These are phyloP conservation scores for Starmerella asiatica DNA, from an alignment of 805 yeast genomes.

Conservation along the genomic window DNA sequence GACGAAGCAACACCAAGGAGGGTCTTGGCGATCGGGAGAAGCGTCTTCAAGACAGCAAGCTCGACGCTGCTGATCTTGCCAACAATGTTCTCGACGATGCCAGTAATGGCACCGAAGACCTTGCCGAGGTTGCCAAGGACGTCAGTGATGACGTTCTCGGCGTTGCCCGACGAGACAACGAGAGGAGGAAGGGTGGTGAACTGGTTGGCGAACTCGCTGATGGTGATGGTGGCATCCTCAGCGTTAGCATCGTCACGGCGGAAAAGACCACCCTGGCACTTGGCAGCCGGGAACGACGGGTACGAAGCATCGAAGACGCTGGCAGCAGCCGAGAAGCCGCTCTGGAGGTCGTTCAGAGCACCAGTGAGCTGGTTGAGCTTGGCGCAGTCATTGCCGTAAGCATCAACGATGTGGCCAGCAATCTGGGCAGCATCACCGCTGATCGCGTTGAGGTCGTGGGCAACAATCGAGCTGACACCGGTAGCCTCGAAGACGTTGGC, in stretches of 20 bases:
- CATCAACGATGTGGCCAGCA: conserved; percentile 14
- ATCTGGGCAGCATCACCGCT: conserved; percentile 17
- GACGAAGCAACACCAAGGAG: not conserved
- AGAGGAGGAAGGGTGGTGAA: not conserved
- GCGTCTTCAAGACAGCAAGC: not conserved
- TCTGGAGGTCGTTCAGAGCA: conserved; percentile 9
- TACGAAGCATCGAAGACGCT: conserved; percentile 13
- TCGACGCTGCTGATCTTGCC: not conserved
- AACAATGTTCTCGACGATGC: conserved; percentile 14
- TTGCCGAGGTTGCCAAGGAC: not conserved
- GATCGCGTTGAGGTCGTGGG: conserved; percentile 19
- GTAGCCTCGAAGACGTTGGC: conserved; percentile 20
- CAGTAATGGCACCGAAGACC: conserved; percentile 16
- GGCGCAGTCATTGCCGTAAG: conserved; percentile 11
- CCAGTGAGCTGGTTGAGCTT: conserved; percentile 12
- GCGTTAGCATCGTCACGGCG: too few species aligned
- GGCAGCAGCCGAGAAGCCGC: conserved; percentile 15
- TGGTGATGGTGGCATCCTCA: not conserved
- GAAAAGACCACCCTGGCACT: not conserved
- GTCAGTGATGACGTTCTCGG: not conserved
- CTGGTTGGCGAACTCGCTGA: not conserved
- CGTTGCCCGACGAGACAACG: not conserved
- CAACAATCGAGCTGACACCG: conserved; percentile 19
- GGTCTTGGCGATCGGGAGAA: too few species aligned
- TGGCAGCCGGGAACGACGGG: conserved; percentile 10